Base-by-base conservation (phyloP, 225 moss, liverwort and hornwort genomes). In the Lunularia cruciata region DNA sequence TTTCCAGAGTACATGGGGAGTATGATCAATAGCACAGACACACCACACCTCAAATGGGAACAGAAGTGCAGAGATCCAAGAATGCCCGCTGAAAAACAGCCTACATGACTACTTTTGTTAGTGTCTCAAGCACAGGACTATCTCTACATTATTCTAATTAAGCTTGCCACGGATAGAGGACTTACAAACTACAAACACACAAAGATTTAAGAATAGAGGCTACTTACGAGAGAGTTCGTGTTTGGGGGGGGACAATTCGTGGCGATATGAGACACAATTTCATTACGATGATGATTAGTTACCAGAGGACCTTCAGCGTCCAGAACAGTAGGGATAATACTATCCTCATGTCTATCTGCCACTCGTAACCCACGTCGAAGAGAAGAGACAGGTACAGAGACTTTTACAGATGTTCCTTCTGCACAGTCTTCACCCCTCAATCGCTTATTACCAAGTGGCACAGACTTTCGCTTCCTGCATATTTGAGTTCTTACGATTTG, bases 371-470 rank as follows among this genome's bases (percentile, higher is more conserved):
- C 56, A 33, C 5, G n/a, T n/a, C n/a, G 56, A 57, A 18, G 56
- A 30, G 56, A 15, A 5, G 28, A 14, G 14, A 31, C 56, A 15
- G 30, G 60, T 38, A 35, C 38, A 28, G 31, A 57, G 10, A 32
- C 53, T 8, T 55, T 26, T 18, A 25, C 6, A 19, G 26, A 54
- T 47, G 30, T n/a, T 32, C 53, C 73, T 10, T 36, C 36, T 34
- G 28, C 8, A 20, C 32, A 34, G 5, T 60, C 74, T 56, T 74
- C 46, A 10, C 59, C 58, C 47, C 60, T 67, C 36, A 59, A 15
- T 15, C 58, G 48, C 66, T 60, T 74, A 10, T 32, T 59, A 31
- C 36, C 58, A 3, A 47, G 5, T n/a, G 46, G 33, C 27, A 36
- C 19, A 11, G 26, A 28, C 22, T 65, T 53, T 4, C 13, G 2